A percentile compares a stretch with the other conserved stretches of the same genome.
These are phyloP conservation scores for Trichoderma polysporum DNA, from an alignment of 2,329 filamentous ascomycete species.

Conservation along the genomic window DNA sequence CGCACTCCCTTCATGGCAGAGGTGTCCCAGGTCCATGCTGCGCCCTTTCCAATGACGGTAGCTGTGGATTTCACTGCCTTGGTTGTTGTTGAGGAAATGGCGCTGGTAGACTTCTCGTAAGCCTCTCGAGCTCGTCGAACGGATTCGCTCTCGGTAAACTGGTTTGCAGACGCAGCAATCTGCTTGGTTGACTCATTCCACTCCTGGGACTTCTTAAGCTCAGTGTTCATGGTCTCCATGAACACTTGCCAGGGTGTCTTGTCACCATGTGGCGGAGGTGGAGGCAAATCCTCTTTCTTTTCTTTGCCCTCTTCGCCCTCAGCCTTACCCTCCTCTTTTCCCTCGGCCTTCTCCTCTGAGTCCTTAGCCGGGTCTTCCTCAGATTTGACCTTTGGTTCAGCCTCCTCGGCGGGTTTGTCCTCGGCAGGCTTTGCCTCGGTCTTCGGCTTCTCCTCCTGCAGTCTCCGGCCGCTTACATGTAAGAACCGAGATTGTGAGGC, in stretches of 20 bases:
- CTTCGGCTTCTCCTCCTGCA: slow-evolving; percentile 34
- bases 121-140: slow-evolving; percentile 83
- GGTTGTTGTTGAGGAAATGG: slow-evolving; percentile 74
- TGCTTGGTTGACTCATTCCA: slow-evolving; percentile 99
- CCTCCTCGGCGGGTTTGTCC: neutral
- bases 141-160: slow-evolving; percentile 90
- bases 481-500: slow-evolving; percentile 34
- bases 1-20: slow-evolving; percentile 87
- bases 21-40: slow-evolving; percentile 97
- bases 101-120: slow-evolving; percentile 82
- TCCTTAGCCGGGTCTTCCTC: slow-evolving; percentile 37
- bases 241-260: slow-evolving; percentile 99
- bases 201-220: slow-evolving; percentile 96
- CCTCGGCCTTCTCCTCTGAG: slow-evolving; percentile 44
- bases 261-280: slow-evolving; percentile 94
- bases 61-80: slow-evolving; percentile 84
- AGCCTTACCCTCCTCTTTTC: slow-evolving; percentile 45
- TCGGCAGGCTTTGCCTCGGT: slow-evolving; percentile 23
- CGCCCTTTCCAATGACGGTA: slow-evolving; percentile 82
- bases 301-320: slow-evolving; percentile 51
- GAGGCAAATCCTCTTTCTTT: slow-evolving; percentile 69
- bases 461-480: slow-evolving; percentile 34
- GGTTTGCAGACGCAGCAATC: slow-evolving; percentile 80
- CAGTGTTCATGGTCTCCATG: slow-evolving; percentile 88
- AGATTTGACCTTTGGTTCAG: slow-evolving; percentile 23